Evolutionary conservation across 345 rosid species (phyloP), one percentile per base, ranked within the genome.

Genomic region (Hibiscus syriacus): DNA sequence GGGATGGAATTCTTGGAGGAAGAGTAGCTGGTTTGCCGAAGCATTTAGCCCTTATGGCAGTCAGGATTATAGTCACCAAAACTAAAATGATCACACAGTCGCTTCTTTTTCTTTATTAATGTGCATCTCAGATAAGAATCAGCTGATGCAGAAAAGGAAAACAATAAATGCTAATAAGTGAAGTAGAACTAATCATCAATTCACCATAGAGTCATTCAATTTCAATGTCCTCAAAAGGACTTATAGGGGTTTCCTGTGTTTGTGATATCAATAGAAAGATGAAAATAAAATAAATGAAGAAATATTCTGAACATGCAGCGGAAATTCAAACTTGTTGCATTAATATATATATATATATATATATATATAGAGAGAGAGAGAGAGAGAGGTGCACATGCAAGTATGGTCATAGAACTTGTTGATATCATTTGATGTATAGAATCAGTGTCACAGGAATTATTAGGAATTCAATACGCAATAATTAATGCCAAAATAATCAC

Each of bases 1-100:
- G 91, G 95, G 92, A 6, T 82, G 90, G 85, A 82, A 70, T 54
- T 65, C 87, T 46, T 77, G 85, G 85, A 81, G 98, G 79, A 92
- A 92, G 80, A 64, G 77, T 22, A 87, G 68, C 76, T 77, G 80
- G 79, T 48, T 90, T 10, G 76, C 81, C 19, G 97, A 92, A 77
- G 94, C 87, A 8, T 84, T 92, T 72, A 87, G 92, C 70, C 92
- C 96, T 11, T 60, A 60, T 20, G 29, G 65, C 29, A 38, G 65
- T 36, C 65, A 38, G 48, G 65, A 60, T 60, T 60, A 60, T 11
- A 2, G 48, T 11, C 48, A 20, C 17, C 6, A 60, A 38, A 34
- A 59, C 26, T 59, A 59, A 59, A 36, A 59, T 8, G 2, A 59
- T 36, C 46, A 20, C 17, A 58, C n/a, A n/a, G n/a, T n/a, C n/a